A percentile compares a stretch with the other conserved stretches of the same genome.
phyloP scores from a whole-genome alignment of 2,329 filamentous ascomycete species.

The Phyllosticta ampelicida region DNA sequence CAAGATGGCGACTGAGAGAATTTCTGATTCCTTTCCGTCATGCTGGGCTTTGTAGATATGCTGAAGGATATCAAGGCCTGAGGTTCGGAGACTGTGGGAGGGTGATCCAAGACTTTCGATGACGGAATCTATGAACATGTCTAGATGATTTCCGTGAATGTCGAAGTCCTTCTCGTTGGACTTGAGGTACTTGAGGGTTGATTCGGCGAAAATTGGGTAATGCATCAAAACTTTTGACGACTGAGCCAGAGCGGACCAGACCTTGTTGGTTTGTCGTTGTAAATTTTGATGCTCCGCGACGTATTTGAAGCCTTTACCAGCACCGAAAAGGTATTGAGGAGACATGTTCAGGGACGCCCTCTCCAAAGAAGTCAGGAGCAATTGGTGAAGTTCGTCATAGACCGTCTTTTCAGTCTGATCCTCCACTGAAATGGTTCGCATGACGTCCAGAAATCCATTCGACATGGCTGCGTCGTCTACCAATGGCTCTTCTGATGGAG shows the following conservation, averaged over 20 bases:
- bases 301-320: slow-evolving; percentile 62
- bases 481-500: neutral
- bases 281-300: slow-evolving; percentile 41
- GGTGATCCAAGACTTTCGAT: slow-evolving; percentile 64
- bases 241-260: slow-evolving; percentile 56
- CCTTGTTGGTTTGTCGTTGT: slow-evolving; percentile 39
- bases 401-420: slow-evolving; percentile 16
- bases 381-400: slow-evolving; percentile 15
- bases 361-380: slow-evolving; percentile 16
- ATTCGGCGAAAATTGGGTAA: slow-evolving; percentile 26
- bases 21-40: slow-evolving; percentile 40
- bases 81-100: slow-evolving; percentile 62
- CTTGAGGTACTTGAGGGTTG: slow-evolving; percentile 49
- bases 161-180: slow-evolving; percentile 43
- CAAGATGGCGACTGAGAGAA: slow-evolving; percentile 57
- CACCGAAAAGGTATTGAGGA: slow-evolving; percentile 46
- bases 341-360: neutral
- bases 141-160: slow-evolving; percentile 45
- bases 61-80: slow-evolving; percentile 61
- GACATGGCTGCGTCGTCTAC: slow-evolving; percentile 18
- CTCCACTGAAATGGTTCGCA: slow-evolving; percentile 16
- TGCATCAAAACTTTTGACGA: slow-evolving; percentile 57
- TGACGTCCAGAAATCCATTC: slow-evolving; percentile 21
- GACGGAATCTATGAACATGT: slow-evolving; percentile 53
- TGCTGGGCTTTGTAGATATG: slow-evolving; percentile 41